Evolutionary conservation across 2,329 filamentous ascomycete species (phyloP), one percentile per base, ranked within the genome.

Genomic region (Paradendryphiella salina): DNA sequence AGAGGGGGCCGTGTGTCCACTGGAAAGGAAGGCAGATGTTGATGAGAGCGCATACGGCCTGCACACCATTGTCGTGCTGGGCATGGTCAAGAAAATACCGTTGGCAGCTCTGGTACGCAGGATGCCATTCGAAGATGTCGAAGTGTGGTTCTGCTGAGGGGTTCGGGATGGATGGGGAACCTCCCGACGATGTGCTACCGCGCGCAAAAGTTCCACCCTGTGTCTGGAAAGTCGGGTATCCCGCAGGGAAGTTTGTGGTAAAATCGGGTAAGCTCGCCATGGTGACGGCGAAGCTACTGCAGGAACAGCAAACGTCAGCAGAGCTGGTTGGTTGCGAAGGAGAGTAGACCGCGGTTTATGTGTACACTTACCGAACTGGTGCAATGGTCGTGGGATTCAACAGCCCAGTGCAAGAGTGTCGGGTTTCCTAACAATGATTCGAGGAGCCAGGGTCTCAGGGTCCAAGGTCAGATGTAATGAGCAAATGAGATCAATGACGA

Each of bases 1-100:
- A 55, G 55, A 82, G 73, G 17, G 83, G 82, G 43, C 77, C 77
- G 1, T 74, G 61, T 18, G 77, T 73, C 73, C 85, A 87, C 73
- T 97, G 93, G 70, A 87, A 95, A 2, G 94, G 94, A 0, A 97
- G 82, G 56, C 85, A 85, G 69, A 97, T 96, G 74, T 97, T 97
- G 76, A 96, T 79, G 72, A 94, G 91, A 5, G 91, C 88, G 15
- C 91, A 91, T 39, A 96, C 83, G 7, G 91, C 90, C 75, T 96
- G 92, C 11, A 96, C 90, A 8, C 87, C 83, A 14, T 81, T 82
- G 57, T 85, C 88, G 72, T 96, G 86, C 71, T 97, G 93, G 5
- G 91, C 90, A 67, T 93, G 86, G 65, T 96, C 90, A 66, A 97
- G 79, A 69, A 97, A 99, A 77, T 93, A 96, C 50, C 85, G 84